phyloP scores from a whole-genome alignment of 2,329 filamentous ascomycete species.

The Lachnellula suecica region DNA sequence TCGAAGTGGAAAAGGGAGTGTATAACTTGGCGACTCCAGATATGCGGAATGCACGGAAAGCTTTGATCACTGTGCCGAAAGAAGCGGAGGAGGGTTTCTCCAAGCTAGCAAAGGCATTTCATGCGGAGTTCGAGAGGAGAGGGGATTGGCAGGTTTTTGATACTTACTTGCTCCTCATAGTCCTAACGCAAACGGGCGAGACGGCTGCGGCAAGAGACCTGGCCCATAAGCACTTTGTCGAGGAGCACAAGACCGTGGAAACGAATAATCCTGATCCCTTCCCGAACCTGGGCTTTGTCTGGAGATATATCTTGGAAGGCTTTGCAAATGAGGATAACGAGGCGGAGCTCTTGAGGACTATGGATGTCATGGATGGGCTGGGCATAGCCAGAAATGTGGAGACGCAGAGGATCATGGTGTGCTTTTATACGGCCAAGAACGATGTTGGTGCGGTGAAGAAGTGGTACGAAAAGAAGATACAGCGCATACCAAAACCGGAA shows the following conservation, averaged over 20 bases:
- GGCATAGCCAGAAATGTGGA: constrained; percentile 44
- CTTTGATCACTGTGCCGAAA: constrained; percentile 21
- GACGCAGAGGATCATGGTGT: constrained; percentile 56
- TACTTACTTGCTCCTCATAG: constrained; percentile 8
- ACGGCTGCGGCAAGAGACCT: constrained; percentile 25
- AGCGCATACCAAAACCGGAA: constrained; percentile 31
- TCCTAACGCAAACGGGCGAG: constrained; percentile 24
- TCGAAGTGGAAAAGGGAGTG: constrained; percentile 16
- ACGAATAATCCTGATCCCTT: constrained; percentile 35
- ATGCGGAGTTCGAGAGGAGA: constrained; percentile 14
- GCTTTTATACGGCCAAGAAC: constrained; percentile 59
- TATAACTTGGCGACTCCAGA: constrained; percentile 9
- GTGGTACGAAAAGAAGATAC: constrained; percentile 58
- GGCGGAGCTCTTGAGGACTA: constrained; percentile 54
- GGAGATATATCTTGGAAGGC: constrained; percentile 56
- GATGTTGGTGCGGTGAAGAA: constrained; percentile 60
- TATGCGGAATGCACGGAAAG: constrained; percentile 15
- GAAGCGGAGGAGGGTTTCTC: constrained; percentile 19
- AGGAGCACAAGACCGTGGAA: constrained; percentile 42
- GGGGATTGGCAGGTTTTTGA: background rate
- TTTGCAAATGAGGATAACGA: constrained; percentile 60
- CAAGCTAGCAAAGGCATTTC: constrained; percentile 26
- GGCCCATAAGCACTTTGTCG: constrained; percentile 4
- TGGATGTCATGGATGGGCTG: constrained; percentile 49
- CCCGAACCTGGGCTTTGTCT: constrained; percentile 35